Base-by-base conservation (phyloP, 805 yeast genomes). In the Saturnispora quitensis region DNA sequence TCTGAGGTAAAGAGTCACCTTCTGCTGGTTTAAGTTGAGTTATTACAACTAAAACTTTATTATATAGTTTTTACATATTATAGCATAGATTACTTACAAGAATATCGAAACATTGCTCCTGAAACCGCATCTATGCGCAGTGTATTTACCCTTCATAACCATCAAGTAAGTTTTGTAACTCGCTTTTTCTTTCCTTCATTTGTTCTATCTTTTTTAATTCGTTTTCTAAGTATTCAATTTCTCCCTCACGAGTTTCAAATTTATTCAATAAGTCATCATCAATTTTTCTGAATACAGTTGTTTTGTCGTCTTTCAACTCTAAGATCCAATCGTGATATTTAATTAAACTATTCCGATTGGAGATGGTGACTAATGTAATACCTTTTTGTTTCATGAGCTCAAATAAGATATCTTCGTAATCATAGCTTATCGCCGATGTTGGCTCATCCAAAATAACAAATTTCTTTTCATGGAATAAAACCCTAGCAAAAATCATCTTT, bases 381-480 rank as follows among this genome's bases (percentile, higher is more conserved):
- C 80, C 76, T 60, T 82, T 81, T 51, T 70, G 72, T 60, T 81
- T 85, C 67, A 89, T 73, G 56, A 83, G 65, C 62, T 87, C 95
- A 68, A 89, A 89, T 49, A 89, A 72, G 53, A 82, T 79, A 56
- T 90, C 97, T 66, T 89, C 97, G 66, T 86, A 87, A 66, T 89
- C 97, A 45, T 84, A 84, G 49, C 89, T 80, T 12, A 89, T 89
- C 1, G 97, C 97, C 63, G 89, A 87, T 4, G 97, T 89, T n/a
- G 95, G 86, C 68, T 89, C 97, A 68, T 89, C 97, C 55, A 89
- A 74, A 2, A 89, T 80, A 3, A 89, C 89, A 66, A 87, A 87
- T 63, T 78, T 76, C 46, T 96, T 96, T 50, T 78, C 77, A 63
- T 85, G 87, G 70, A 84, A 88, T 58, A 89, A 69, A 2, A 89